A percentile compares a stretch with the other conserved stretches of the same genome.
phyloP scores from a whole-genome alignment of 2,329 filamentous ascomycete species.

The Xylariaceae sp. region DNA sequence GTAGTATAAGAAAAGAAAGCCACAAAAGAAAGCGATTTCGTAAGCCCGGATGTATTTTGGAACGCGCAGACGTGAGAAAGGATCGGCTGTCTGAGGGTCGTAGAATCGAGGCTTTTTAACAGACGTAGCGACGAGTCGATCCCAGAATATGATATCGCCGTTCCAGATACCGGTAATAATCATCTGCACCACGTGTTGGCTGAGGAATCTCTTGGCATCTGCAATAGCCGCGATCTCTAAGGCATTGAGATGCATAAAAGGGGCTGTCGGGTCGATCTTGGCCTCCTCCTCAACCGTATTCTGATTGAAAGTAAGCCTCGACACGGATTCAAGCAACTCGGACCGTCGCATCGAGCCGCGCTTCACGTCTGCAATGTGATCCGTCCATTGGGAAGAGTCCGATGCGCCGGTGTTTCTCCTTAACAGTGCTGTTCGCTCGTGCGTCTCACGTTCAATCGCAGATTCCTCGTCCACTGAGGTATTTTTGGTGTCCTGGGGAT shows the following conservation, averaged over 20 bases:
- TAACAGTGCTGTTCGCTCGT: conserved; percentile 46
- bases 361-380: conserved; percentile 22
- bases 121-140: conserved; percentile 57
- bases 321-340: conserved; percentile 50
- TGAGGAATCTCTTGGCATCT: conserved; percentile 67
- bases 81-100: conserved; percentile 53
- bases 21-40: conserved; percentile 64
- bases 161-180: conserved; percentile 68
- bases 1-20: conserved; percentile 75
- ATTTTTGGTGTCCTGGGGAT: conserved; percentile 28
- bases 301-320: conserved; percentile 48
- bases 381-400: conserved; percentile 21
- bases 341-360: conserved; percentile 43
- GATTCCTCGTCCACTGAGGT: conserved; percentile 21
- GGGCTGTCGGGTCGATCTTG: conserved; percentile 59
- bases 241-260: conserved; percentile 76
- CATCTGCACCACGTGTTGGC: conserved; percentile 64
- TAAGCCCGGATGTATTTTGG: conserved; percentile 68
- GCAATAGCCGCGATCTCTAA: conserved; percentile 69
- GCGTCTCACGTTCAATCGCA: conserved; percentile 39
- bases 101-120: conserved; percentile 63
- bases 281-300: conserved; percentile 38
- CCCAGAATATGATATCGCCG: conserved; percentile 72
- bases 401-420: conserved; percentile 21
- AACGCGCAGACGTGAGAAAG: conserved; percentile 64